Evolutionary conservation across 306 rosid species (phyloP).

Genomic region (peach (Prunus persica)): DNA sequence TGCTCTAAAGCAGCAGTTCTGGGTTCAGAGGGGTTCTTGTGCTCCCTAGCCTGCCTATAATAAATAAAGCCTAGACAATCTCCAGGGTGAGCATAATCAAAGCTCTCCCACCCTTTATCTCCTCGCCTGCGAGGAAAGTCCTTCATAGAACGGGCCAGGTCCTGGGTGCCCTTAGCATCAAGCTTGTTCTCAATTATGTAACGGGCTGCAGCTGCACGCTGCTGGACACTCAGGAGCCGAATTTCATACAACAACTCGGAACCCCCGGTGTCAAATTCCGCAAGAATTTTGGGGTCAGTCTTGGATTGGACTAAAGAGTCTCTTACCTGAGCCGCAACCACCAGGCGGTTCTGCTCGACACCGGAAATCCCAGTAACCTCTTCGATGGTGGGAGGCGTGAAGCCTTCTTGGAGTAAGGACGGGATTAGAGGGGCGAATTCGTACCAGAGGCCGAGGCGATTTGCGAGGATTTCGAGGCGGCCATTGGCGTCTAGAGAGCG

Average conservation of each 20-base stretch:
- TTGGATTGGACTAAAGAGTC: constrained; percentile 55
- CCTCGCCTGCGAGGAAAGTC: constrained; percentile 65
- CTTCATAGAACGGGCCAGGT: constrained; percentile 75
- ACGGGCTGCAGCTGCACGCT: constrained; percentile 61
- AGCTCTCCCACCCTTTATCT: constrained; percentile 66
- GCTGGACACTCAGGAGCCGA: constrained; percentile 53
- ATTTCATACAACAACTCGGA: constrained; percentile 67
- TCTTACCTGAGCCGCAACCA: constrained; percentile 73
- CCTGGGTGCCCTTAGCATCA: constrained; percentile 54
- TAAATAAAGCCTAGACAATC: constrained; percentile 76
- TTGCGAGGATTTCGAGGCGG: constrained; percentile 55
- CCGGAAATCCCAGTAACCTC: constrained; percentile 70
- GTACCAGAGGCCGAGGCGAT: constrained; percentile 83
- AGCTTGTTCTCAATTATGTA: constrained; percentile 36
- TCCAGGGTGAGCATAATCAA: constrained; percentile 57
- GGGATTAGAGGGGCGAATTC: constrained; percentile 73
- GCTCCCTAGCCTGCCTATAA: constrained; percentile 61
- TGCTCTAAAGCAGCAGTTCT: constrained; percentile 47
- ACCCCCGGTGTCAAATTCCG: constrained; percentile 58
- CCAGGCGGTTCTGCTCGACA: constrained; percentile 67
- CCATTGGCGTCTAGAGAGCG: constrained; percentile 44
- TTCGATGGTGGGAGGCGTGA: constrained; percentile 62
- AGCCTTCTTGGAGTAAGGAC: constrained; percentile 63
- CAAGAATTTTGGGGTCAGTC: constrained; percentile 41
- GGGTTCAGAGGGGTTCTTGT: constrained; percentile 39